phyloP scores from a whole-genome alignment of 108 stramenopile species.

The Nitzschia sp. region DNA sequence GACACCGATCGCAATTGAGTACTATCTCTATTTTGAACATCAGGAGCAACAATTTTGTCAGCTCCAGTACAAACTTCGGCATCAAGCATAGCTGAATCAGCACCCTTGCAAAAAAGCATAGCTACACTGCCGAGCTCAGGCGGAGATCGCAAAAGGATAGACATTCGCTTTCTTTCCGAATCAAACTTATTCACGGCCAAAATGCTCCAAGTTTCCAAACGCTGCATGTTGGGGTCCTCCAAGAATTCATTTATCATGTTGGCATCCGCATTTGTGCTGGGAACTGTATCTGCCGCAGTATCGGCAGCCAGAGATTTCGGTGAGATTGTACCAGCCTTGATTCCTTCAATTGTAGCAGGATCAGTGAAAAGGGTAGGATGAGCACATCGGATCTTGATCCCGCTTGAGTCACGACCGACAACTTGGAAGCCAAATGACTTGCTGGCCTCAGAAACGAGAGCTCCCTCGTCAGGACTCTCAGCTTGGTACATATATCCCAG shows the following conservation, averaged over 20 bases:
- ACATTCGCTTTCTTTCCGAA: constrained; percentile 94
- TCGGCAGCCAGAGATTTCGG: constrained; percentile 55
- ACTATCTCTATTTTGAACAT: constrained; percentile 4
- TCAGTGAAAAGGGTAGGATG: constrained; percentile 68
- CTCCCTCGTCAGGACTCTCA: constrained; percentile 91
- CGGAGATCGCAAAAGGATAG: constrained; percentile 84
- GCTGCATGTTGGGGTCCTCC: constrained; percentile 11
- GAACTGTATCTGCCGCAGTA: constrained; percentile 39
- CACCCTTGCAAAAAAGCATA: constrained; percentile 88
- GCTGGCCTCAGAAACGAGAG: constrained; percentile 81
- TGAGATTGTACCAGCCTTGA: constrained; percentile 53
- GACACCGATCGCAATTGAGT: constrained; percentile 8
- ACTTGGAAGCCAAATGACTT: constrained; percentile 79
- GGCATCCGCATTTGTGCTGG: constrained; percentile 9
- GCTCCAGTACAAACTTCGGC: constrained; percentile 51
- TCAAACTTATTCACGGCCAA: constrained; percentile 95
- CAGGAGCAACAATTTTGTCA: constrained; percentile 6
- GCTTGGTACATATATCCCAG: constrained; percentile 82
- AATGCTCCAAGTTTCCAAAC: constrained; percentile 72
- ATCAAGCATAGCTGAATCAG: constrained; percentile 90
- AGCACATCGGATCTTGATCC: constrained; percentile 58
- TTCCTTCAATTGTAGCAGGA: constrained; percentile 39
- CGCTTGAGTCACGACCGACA: constrained; percentile 67
- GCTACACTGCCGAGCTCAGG: constrained; percentile 68
- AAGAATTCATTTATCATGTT: constrained; percentile 19